Conservation (phyloP, 805 yeast genomes). For the Kockiozyma suomiensis region DNA sequence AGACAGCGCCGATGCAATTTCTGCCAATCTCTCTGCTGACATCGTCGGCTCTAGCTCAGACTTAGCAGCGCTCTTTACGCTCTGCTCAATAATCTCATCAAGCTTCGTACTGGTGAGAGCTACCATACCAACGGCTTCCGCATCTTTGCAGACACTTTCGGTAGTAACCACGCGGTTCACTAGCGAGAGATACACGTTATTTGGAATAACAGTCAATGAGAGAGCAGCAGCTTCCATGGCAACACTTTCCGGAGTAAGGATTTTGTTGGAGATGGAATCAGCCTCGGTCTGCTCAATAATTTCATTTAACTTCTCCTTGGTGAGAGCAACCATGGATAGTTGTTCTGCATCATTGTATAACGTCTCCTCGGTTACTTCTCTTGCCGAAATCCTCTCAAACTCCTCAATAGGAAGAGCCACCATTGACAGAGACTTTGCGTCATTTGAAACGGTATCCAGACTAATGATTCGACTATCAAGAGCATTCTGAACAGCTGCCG, state of each 20-base stretch:
- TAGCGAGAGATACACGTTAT: conserved; percentile 9
- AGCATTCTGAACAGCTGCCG: neutral
- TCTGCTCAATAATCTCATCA: conserved; percentile 19
- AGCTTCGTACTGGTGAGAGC: conserved; percentile 37
- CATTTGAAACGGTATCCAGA: conserved; percentile 4
- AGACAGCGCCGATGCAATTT: conserved; percentile 9
- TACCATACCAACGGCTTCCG: conserved; percentile 29
- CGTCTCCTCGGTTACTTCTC: conserved; percentile 10
- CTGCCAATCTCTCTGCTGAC: conserved; percentile 2
- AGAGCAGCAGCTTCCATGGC: conserved; percentile 17
- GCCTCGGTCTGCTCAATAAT: conserved; percentile 23
- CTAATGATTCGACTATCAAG: neutral
- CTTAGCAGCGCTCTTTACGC: neutral
- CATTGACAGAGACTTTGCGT: conserved; percentile 8
- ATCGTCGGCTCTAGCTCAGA: neutral
- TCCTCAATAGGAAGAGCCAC: conserved; percentile 25
- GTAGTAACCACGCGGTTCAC: conserved; percentile 3
- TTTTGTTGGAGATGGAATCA: conserved; percentile 7
- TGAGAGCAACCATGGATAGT: conserved; percentile 32
- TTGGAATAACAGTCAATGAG: conserved; percentile 13
- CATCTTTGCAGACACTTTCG: conserved; percentile 21
- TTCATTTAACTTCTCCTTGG: conserved; percentile 33
- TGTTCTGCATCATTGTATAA: conserved; percentile 26
- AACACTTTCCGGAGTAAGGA: conserved; percentile 7
- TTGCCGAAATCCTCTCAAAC: neutral